A percentile compares a stretch with the other conserved stretches of the same genome.
Evolutionary conservation across 805 yeast genomes (phyloP).

Genomic region (Ogataea henricii): DNA sequence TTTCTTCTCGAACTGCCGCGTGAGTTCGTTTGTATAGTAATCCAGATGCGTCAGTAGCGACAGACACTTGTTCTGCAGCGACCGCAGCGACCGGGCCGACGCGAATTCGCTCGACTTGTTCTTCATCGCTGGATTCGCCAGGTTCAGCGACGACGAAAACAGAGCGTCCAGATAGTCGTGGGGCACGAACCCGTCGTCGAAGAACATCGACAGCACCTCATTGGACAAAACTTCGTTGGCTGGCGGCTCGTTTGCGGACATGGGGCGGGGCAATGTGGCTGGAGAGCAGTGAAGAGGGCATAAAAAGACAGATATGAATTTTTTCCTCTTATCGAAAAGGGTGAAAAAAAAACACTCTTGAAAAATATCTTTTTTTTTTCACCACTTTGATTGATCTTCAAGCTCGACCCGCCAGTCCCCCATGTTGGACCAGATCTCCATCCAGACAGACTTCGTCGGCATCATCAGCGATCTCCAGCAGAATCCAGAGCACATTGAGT

Average conservation of each 20-base stretch:
- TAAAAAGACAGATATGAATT: too few relatives aligned
- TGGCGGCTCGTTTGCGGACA: not conserved
- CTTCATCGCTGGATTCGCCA: conserved; percentile 14
- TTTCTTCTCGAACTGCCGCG: conserved; percentile 53
- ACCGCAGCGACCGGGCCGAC: conserved; percentile 34
- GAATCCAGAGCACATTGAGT: conserved; percentile 13
- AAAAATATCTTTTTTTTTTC: not conserved
- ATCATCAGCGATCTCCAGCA: conserved; percentile 17
- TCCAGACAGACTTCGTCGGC: conserved; percentile 24
- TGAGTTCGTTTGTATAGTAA: conserved; percentile 59
- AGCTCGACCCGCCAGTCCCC: not conserved
- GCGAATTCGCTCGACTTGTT: conserved; percentile 36
- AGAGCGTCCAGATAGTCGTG: conserved; percentile 66
- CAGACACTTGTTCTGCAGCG: conserved; percentile 50
- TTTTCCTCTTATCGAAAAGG: too few relatives aligned
- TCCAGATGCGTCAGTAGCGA: conserved; percentile 60
- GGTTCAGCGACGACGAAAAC: conserved; percentile 42
- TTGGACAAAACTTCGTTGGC: conserved; percentile 14
- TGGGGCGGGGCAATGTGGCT: too few relatives aligned
- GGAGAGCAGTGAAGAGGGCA: too few relatives aligned
- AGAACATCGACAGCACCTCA: conserved; percentile 63
- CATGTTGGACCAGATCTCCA: conserved; percentile 9
- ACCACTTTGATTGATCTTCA: not conserved
- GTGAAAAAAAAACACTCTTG: not conserved
- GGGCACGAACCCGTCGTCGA: conserved; percentile 66